These are phyloP conservation scores for Penicillium hesseltinei DNA, from an alignment of 2,329 filamentous ascomycete genomes.

Conservation along the genomic window DNA sequence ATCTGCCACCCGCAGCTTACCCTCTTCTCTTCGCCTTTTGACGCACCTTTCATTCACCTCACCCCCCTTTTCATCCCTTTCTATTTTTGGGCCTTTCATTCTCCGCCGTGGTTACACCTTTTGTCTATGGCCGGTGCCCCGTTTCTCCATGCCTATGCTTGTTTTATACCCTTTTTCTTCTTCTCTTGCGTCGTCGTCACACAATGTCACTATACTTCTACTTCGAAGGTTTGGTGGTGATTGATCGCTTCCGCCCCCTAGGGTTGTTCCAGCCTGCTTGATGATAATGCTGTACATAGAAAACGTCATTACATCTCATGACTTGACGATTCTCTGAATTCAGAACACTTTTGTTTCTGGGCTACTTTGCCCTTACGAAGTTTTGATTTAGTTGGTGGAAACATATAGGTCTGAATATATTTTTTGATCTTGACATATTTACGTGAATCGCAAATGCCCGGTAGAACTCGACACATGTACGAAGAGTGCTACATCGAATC, in stretches of 20 bases:
- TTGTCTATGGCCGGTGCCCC: background rate
- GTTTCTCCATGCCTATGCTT: background rate
- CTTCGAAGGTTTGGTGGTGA: background rate
- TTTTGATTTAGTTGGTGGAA: background rate
- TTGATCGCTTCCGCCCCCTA: background rate
- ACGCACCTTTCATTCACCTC: background rate
- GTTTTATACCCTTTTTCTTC: conserved; percentile 13
- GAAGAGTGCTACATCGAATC: background rate
- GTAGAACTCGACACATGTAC: background rate
- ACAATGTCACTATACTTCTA: background rate
- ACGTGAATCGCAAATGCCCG: background rate
- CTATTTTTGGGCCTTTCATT: background rate
- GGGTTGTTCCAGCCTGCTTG: conserved; percentile 2
- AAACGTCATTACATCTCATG: conserved; percentile 20
- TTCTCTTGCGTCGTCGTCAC: background rate
- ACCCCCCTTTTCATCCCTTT: background rate
- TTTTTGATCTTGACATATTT: background rate
- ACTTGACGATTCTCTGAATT: conserved; percentile 18
- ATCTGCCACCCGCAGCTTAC: background rate
- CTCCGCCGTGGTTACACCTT: background rate
- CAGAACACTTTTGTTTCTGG: background rate
- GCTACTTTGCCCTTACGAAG: background rate
- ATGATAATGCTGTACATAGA: conserved; percentile 26
- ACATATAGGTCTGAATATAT: background rate
- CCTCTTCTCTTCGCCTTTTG: background rate